Conservation (phyloP, 331 rosid species). For the Malus hybrid region DNA sequence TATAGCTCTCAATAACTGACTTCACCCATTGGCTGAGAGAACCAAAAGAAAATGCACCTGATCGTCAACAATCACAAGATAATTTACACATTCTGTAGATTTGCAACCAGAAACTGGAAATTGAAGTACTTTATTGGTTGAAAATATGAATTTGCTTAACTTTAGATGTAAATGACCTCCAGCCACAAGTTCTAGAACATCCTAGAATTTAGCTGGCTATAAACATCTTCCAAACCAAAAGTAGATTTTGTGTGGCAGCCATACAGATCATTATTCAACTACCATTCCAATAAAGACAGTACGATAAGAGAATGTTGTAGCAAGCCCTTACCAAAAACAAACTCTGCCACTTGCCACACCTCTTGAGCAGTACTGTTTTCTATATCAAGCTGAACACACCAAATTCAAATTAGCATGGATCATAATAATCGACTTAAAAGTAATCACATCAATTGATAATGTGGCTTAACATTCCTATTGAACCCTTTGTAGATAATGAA, state of each 20-base stretch:
- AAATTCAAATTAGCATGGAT: background rate
- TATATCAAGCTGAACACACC: constrained; percentile 73
- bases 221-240: background rate
- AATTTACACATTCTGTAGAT: background rate
- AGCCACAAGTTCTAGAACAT: background rate
- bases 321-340: constrained; percentile 67
- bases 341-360: constrained; percentile 81
- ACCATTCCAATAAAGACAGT: background rate
- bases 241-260: background rate
- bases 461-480: background rate
- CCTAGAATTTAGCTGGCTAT: background rate
- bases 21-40: background rate
- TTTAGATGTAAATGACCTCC: background rate
- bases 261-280: background rate
- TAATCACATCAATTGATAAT: background rate
- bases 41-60: background rate
- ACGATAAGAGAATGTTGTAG: background rate
- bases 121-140: background rate
- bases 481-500: background rate
- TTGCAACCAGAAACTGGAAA: background rate
- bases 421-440: background rate
- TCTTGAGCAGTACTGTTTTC: constrained; percentile 65
- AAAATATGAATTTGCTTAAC: background rate
- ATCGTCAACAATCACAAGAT: background rate
- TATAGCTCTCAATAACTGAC: background rate